Evolutionary conservation across 345 rosid genomes (phyloP).

Genomic region (Salix purpurea): DNA sequence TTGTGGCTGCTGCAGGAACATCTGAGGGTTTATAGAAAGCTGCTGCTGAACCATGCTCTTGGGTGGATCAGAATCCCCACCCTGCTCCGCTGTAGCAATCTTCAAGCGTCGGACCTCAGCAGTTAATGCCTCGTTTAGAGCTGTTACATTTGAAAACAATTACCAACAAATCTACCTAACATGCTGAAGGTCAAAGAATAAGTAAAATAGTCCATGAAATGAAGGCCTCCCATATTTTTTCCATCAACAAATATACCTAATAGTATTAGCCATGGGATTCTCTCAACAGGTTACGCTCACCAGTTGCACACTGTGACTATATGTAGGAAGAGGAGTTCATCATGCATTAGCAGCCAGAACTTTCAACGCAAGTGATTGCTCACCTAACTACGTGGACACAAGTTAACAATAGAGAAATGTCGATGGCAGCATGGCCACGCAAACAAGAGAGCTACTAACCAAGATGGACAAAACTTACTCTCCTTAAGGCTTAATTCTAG

Average conservation of each 20-base stretch:
- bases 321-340: neutral
- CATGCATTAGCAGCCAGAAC: neutral
- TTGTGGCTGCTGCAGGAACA: constrained; percentile 49
- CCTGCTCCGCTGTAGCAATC: constrained; percentile 37
- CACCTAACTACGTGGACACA: neutral
- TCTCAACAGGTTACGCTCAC: neutral
- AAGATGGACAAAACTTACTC: neutral
- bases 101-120: constrained; percentile 63
- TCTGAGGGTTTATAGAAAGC: constrained; percentile 37
- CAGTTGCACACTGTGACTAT: too few species aligned
- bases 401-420: neutral
- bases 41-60: constrained; percentile 46
- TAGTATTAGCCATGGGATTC: neutral
- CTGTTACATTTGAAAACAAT: constrained; percentile 32
- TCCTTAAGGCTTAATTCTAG: neutral
- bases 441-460: neutral
- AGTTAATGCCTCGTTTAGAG: constrained; percentile 53
- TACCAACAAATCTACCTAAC: neutral
- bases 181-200: neutral
- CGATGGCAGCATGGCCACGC: neutral
- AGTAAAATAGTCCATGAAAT: neutral
- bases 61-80: constrained; percentile 40
- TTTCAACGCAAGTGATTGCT: neutral
- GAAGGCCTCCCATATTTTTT: neutral
- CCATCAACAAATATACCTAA: neutral